A percentile compares a stretch with the other conserved stretches of the same genome.
Evolutionary conservation across 371 early-diverging fungal genomes (phyloP).

Genomic region (Mortierella sp.): DNA sequence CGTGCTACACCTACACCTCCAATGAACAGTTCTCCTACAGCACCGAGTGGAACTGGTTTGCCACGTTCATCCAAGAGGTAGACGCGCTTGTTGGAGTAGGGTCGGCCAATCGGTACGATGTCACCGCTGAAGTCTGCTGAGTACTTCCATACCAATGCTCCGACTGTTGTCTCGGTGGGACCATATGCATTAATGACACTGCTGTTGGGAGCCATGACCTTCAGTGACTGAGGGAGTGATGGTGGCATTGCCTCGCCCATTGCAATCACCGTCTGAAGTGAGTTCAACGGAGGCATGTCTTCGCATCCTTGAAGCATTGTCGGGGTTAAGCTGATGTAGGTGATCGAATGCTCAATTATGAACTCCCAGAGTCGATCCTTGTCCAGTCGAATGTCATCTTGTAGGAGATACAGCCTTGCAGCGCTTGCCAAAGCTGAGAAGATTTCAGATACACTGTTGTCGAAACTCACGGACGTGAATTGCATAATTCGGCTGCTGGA

Average conservation of each 20-base stretch:
- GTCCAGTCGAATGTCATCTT: constrained; percentile 5
- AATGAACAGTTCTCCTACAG: constrained; percentile 28
- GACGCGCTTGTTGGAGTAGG: not conserved
- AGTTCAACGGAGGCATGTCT: not conserved
- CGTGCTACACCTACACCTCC: constrained; percentile 19
- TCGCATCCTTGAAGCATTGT: constrained; percentile 9
- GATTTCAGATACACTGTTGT: constrained; percentile 9
- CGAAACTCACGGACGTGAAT: constrained; percentile 11
- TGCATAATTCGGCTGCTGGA: not conserved
- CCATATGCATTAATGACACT: constrained; percentile 29
- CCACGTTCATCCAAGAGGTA: constrained; percentile 4
- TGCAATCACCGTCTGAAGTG: not conserved
- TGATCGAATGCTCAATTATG: not conserved
- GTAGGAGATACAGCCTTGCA: constrained; percentile 6
- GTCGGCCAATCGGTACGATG: constrained; percentile 11
- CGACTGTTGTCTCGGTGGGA: constrained; percentile 35
- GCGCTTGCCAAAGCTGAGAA: constrained; percentile 5
- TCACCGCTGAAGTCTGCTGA: not conserved
- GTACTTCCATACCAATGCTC: not conserved
- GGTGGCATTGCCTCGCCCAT: not conserved
- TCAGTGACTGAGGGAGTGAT: not conserved
- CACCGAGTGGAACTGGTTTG: constrained; percentile 25
- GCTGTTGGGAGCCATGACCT: not conserved
- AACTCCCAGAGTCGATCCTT: not conserved
- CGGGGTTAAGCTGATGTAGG: constrained; percentile 6